Evolutionary conservation across 1,139 yeast species (phyloP).

Genomic region (Blastobotrys ciferrii): DNA sequence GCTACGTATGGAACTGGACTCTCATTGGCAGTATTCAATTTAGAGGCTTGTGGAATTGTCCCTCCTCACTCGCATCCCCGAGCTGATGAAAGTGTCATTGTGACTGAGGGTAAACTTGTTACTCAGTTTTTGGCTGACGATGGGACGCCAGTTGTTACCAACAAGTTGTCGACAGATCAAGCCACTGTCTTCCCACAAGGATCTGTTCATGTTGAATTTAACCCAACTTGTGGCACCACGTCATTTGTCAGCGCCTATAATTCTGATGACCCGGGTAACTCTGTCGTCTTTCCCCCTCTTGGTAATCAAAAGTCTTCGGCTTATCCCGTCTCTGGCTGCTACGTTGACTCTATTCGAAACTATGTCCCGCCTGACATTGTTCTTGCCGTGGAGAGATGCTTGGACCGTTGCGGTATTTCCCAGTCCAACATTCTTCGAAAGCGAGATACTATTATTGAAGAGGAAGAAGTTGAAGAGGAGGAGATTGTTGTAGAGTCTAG

Average conservation of each 20-base stretch:
- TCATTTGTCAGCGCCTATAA: conserved; percentile 22
- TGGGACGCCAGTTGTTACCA: conserved; percentile 22
- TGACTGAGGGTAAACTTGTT: conserved; percentile 22
- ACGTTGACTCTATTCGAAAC: conserved; percentile 17
- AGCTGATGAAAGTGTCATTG: conserved; percentile 26
- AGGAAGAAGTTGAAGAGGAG: not conserved
- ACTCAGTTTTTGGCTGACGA: conserved; percentile 26
- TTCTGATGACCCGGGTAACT: conserved; percentile 27
- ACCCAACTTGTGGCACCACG: conserved; percentile 26
- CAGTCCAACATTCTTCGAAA: not conserved
- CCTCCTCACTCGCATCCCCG: conserved; percentile 28
- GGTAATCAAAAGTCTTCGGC: conserved; percentile 3
- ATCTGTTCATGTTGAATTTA: conserved; percentile 23
- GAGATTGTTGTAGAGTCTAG: not conserved
- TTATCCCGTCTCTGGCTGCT: conserved; percentile 6
- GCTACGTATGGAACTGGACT: conserved; percentile 25
- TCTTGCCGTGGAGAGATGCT: conserved; percentile 18
- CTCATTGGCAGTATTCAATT: conserved; percentile 21
- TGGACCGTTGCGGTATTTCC: conserved; percentile 13
- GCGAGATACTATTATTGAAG: conserved; percentile 4
- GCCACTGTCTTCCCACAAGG: conserved; percentile 26
- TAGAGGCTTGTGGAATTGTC: conserved; percentile 28
- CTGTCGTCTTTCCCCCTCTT: conserved; percentile 21
- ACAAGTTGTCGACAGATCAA: conserved; percentile 19
- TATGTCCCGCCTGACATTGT: conserved; percentile 18